These are phyloP conservation scores for Fusarium hainanense DNA, from an alignment of 2,329 filamentous ascomycete species.

Conservation along the genomic window DNA sequence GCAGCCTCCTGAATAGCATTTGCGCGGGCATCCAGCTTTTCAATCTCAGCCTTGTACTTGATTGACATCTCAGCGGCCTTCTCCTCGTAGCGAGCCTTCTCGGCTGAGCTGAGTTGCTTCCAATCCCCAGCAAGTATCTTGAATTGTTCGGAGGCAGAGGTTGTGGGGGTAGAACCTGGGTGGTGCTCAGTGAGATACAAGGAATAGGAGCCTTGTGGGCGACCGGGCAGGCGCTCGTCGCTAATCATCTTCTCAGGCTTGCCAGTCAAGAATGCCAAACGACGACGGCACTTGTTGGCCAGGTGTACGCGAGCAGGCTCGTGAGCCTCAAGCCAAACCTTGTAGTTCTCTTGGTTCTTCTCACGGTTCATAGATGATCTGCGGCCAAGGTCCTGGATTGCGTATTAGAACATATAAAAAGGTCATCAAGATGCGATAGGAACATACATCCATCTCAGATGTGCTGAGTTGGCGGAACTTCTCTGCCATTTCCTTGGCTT, in stretches of 20 bases:
- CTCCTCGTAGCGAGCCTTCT: constrained; percentile 57
- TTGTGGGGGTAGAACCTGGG: constrained; percentile 40
- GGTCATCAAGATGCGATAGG: background rate
- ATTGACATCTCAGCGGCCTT: constrained; percentile 33
- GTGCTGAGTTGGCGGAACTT: constrained; percentile 55
- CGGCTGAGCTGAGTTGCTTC: constrained; percentile 54
- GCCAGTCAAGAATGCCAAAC: constrained; percentile 49
- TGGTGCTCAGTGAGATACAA: constrained; percentile 55
- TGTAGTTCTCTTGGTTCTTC: constrained; percentile 54
- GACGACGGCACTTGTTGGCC: constrained; percentile 61
- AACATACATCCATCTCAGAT: constrained; percentile 58
- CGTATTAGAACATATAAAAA: constrained; percentile 6
- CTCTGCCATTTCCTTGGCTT: constrained; percentile 45
- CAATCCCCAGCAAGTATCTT: constrained; percentile 53
- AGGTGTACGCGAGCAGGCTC: constrained; percentile 53
- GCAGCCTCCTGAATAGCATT: constrained; percentile 45
- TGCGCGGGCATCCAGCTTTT: constrained; percentile 48
- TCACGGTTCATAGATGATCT: constrained; percentile 54
- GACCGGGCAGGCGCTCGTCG: constrained; percentile 62
- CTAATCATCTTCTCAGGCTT: constrained; percentile 52
- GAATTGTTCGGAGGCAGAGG: constrained; percentile 20
- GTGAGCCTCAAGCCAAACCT: constrained; percentile 62
- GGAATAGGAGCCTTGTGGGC: constrained; percentile 48
- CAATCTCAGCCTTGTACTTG: constrained; percentile 35
- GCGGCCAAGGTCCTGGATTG: constrained; percentile 47